These are phyloP conservation scores for Solanum gandarillasii DNA, from an alignment of 257 asterid species.

Conservation along the genomic window DNA sequence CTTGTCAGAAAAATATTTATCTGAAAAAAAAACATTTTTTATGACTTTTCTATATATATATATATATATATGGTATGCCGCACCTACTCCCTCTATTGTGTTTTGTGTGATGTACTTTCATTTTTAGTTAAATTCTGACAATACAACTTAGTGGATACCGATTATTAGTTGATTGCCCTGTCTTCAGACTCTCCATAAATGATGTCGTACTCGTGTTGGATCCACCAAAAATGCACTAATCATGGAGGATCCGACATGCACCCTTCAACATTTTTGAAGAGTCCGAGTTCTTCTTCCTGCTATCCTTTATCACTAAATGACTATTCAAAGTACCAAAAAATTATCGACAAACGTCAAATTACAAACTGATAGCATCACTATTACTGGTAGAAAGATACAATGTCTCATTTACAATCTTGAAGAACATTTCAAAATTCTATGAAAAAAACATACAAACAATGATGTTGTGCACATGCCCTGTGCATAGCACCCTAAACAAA, in stretches of 20 bases:
- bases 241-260: background rate
- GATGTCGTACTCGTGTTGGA: background rate
- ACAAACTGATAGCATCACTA: background rate
- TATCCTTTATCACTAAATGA: background rate
- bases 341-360: background rate
- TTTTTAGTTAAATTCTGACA: background rate
- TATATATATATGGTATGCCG: background rate
- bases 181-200: background rate
- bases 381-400: background rate
- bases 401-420: background rate
- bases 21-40: background rate
- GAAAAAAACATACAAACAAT: background rate
- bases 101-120: background rate
- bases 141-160: background rate
- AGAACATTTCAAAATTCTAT: background rate
- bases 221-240: background rate
- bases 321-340: too few species aligned
- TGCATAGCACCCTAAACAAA: background rate
- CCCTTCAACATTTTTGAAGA: background rate
- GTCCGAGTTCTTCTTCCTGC: background rate
- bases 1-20: background rate
- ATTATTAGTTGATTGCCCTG: background rate
- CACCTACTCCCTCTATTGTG: background rate
- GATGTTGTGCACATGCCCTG: background rate
- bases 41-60: background rate